Evolutionary conservation across 306 rosid species (phyloP).

Genomic region (Abrus pulchellus): DNA sequence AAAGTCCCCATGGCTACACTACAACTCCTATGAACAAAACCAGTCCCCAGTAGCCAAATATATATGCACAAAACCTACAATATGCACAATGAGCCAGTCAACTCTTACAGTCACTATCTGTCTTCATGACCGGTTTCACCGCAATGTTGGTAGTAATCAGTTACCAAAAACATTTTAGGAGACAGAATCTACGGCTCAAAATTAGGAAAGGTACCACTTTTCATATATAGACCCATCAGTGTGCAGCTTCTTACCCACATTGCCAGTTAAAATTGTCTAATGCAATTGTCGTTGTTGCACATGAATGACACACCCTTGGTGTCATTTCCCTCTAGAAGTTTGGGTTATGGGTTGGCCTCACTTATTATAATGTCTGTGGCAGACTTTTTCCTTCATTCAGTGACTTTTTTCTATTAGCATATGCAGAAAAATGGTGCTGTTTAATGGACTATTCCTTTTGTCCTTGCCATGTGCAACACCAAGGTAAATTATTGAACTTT

Average conservation of each 20-base stretch:
- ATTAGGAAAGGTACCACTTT: slow-evolving; percentile 51
- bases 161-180: slow-evolving; percentile 28
- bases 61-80: slow-evolving; percentile 46
- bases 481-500: slow-evolving; percentile 45
- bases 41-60: slow-evolving; percentile 36
- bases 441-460: slow-evolving; percentile 45
- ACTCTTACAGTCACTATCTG: slow-evolving; percentile 55
- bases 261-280: slow-evolving; percentile 48
- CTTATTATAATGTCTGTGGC: slow-evolving; percentile 41
- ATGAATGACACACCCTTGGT: slow-evolving; percentile 47
- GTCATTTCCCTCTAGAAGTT: slow-evolving; percentile 41
- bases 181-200: slow-evolving; percentile 56
- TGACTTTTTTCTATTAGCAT: slow-evolving; percentile 14
- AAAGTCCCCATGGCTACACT: slow-evolving; percentile 68
- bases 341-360: slow-evolving; percentile 46
- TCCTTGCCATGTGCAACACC: slow-evolving; percentile 60
- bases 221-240: slow-evolving; percentile 58
- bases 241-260: slow-evolving; percentile 48
- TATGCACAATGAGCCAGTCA: slow-evolving; percentile 45
- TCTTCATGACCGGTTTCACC: slow-evolving; percentile 54
- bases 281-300: slow-evolving; percentile 57
- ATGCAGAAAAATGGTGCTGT: slow-evolving; percentile 35
- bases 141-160: slow-evolving; percentile 51
- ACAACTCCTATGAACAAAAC: slow-evolving; percentile 39
- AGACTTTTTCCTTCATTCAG: slow-evolving; percentile 4